phyloP scores from a whole-genome alignment of 2,329 filamentous ascomycete genomes.

The Elsinoe australis region DNA sequence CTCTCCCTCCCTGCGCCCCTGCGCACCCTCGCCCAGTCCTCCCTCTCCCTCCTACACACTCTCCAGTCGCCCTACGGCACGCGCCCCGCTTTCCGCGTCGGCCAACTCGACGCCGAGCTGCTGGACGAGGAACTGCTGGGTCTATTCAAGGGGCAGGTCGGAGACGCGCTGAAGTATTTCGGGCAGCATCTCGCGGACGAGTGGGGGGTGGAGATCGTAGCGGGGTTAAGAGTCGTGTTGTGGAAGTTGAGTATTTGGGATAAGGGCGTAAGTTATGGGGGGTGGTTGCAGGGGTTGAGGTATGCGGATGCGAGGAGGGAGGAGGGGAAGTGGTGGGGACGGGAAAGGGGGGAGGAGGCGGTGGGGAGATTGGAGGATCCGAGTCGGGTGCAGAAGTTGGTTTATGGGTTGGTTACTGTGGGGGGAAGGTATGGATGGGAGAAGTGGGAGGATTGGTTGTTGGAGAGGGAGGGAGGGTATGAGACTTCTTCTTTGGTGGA shows the following conservation, averaged over 20 bases:
- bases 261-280: constrained; percentile 89
- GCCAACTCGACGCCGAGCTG: constrained; percentile 91
- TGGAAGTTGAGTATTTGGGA: constrained; percentile 98
- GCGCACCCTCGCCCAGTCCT: constrained; percentile 36
- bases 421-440: constrained; percentile 84
- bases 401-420: constrained; percentile 80
- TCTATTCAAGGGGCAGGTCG: constrained; percentile 78
- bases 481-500: constrained; percentile 48
- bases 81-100: constrained; percentile 79
- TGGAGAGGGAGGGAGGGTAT: constrained; percentile 68
- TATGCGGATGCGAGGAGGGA: constrained; percentile 65
- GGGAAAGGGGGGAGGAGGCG: constrained; percentile 44
- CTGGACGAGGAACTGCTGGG: constrained; percentile 86
- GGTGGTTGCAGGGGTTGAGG: constrained; percentile 80
- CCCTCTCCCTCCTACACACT: constrained; percentile 21
- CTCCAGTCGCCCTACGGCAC: constrained; percentile 72
- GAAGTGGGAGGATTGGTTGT: constrained; percentile 81
- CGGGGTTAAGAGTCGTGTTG: constrained; percentile 66
- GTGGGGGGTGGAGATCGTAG: constrained; percentile 76
- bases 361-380: constrained; percentile 47
- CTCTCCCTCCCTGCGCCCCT: constrained; percentile 48
- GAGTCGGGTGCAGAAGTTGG: constrained; percentile 70
- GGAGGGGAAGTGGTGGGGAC: constrained; percentile 33
- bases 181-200: constrained; percentile 73
- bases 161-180: constrained; percentile 81